phyloP scores from a whole-genome alignment of 2,329 filamentous ascomycete genomes.

The Phaeoacremonium minimum region DNA sequence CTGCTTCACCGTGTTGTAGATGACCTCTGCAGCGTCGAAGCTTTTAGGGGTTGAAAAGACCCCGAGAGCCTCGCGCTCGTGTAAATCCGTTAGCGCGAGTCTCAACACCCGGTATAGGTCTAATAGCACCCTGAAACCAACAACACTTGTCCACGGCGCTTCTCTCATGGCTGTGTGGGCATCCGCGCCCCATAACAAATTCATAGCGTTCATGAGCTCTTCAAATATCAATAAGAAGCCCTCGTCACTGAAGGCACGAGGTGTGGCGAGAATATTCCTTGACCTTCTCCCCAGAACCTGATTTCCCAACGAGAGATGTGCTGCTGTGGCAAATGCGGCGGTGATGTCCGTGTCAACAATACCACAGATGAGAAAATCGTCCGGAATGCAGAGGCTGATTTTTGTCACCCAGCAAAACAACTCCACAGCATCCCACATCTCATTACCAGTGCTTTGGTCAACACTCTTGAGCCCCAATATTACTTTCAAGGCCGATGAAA shows the following conservation, averaged over 20 bases:
- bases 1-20: no score
- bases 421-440: slow-evolving; percentile 20
- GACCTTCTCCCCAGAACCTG: slow-evolving; percentile 20
- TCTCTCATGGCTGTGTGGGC: slow-evolving; percentile 13
- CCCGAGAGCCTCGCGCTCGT: slow-evolving; percentile 10
- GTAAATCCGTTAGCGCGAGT: slow-evolving; percentile 19
- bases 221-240: slow-evolving; percentile 20
- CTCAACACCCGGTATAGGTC: slow-evolving; percentile 22
- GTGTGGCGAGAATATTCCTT: slow-evolving; percentile 12
- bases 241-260: slow-evolving; percentile 18
- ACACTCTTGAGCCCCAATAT: no score
- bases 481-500: slow-evolving; percentile 17
- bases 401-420: slow-evolving; percentile 19
- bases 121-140: slow-evolving; percentile 20
- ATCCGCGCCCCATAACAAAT: slow-evolving; percentile 7
- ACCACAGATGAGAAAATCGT: slow-evolving; percentile 25
- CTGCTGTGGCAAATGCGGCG: slow-evolving; percentile 23
- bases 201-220: slow-evolving; percentile 16
- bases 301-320: slow-evolving; percentile 19
- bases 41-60: no score
- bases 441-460: slow-evolving; percentile 11
- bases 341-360: slow-evolving; percentile 25
- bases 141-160: slow-evolving; percentile 22
- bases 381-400: slow-evolving; percentile 23
- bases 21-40: no score